phyloP scores from a whole-genome alignment of 768 basidiomycete genomes.

The Obba rivulosa region DNA sequence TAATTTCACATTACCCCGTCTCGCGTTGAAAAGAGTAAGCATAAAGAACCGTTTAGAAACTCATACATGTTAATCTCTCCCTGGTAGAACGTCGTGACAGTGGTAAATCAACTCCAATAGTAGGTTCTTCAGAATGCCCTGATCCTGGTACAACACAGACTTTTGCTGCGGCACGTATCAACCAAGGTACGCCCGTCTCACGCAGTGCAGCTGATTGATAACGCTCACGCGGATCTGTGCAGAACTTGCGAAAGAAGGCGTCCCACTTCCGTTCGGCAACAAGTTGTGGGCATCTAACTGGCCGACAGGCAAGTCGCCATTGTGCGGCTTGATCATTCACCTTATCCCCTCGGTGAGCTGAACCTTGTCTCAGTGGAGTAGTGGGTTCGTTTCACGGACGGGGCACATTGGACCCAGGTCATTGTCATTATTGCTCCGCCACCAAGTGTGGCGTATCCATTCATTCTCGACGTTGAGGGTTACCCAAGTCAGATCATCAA shows the following conservation, averaged over 20 bases:
- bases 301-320: constrained; percentile 52
- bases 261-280: constrained; percentile 55
- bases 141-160: constrained; percentile 30
- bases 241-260: constrained; percentile 55
- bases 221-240: background rate
- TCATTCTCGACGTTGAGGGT: constrained; percentile 53
- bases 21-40: too few species aligned
- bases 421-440: constrained; percentile 54
- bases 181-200: constrained; percentile 33
- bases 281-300: constrained; percentile 59
- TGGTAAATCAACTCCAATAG: constrained; percentile 11
- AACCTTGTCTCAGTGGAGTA: background rate
- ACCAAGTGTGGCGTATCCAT: constrained; percentile 48
- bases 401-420: constrained; percentile 21
- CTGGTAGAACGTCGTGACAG: constrained; percentile 18
- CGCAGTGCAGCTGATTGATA: too few species aligned
- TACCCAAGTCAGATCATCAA: constrained; percentile 53
- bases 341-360: constrained; percentile 47
- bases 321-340: constrained; percentile 51
- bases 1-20: too few species aligned
- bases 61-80: background rate
- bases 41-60: too few species aligned
- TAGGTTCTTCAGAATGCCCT: too few species aligned
- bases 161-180: constrained; percentile 44
- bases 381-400: background rate